Evolutionary conservation across 2,329 filamentous ascomycete species (phyloP), one percentile per base, ranked within the genome.

Genomic region (Colletotrichum eremochloae): DNA sequence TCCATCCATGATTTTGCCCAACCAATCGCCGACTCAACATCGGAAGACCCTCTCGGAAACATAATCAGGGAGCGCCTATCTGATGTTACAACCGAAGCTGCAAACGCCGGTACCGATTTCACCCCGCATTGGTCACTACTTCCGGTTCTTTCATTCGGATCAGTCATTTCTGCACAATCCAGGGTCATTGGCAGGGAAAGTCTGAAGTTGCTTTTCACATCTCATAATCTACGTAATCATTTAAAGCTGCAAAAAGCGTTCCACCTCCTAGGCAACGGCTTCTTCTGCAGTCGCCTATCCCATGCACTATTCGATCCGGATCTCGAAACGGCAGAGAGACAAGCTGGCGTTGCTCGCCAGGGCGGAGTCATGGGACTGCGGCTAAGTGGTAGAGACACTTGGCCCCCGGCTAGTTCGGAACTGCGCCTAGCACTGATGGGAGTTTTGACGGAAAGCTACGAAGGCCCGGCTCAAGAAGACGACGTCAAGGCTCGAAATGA

Each of bases 341-440:
- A 89, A 62, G 84, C 89, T 24, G 94, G 94, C 3, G 86, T 92
- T 42, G 89, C 93, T 56, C 88, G 91, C 11, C 89, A 89, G 57
- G 92, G 93, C 61, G 89, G 91, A 70, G 84, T 89, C 18, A 96
- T 97, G 86, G 96, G 96, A 1, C 86, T 98, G 52, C 92, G 95
- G 52, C 85, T 98, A 0, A 93, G 93, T n/a, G 90, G 89, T 2
- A 89, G 94, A 76, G 91, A 94, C 67, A 94, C 88, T 42, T 98
- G 96, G 96, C 96, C 96, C 36, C 96, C 96, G 5, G 95, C 95
- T 33, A 97, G 94, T 80, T 98, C 95, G 0, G 96, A 98, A 80
- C 84, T 99, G n/a, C 90, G 95, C 12, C 86, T 98, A 6, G 94
- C 94, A 0, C 86, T 99, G 24, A 97, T 95, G 88, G 95, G 94